phyloP scores from a whole-genome alignment of 495 filamentous ascomycete genomes.

The Polyplosphaeria fusca region DNA sequence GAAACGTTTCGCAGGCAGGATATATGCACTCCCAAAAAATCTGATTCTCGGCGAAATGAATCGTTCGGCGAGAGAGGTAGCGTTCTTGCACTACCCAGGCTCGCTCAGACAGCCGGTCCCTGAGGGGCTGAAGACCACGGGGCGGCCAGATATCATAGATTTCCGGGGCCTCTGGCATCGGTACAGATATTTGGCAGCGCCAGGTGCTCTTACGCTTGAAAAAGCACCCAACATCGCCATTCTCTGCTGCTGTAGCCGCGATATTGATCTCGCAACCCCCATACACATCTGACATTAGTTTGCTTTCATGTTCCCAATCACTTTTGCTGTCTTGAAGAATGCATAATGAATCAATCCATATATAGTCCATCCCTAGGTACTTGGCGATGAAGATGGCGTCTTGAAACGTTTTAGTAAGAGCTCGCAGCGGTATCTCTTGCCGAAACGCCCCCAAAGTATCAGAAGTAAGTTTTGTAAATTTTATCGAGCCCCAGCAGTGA shows the following conservation, averaged over 20 bases:
- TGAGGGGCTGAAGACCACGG: not conserved
- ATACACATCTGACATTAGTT: conserved; percentile 1
- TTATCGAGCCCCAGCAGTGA: not conserved
- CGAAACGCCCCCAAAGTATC: not conserved
- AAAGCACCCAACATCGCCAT: not conserved
- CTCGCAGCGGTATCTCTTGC: not conserved
- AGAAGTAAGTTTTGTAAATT: not conserved
- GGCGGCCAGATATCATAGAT: not conserved
- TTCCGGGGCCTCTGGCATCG: not conserved
- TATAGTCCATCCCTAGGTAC: conserved; percentile 14
- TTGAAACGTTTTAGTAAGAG: not conserved
- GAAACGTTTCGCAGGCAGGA: not conserved
- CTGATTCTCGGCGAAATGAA: not conserved
- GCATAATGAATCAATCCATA: conserved; percentile 25
- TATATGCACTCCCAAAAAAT: not conserved
- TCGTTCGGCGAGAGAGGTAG: not conserved
- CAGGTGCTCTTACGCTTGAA: not conserved
- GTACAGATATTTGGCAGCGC: not conserved
- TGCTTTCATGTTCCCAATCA: conserved; percentile 4
- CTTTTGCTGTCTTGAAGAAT: conserved; percentile 4
- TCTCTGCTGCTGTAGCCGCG: conserved; percentile 3
- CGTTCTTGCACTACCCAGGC: not conserved
- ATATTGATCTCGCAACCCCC: not conserved
- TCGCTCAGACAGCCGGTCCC: too few species aligned
- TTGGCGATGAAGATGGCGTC: conserved; percentile 9